phyloP scores from a whole-genome alignment of 257 asterid species.

The Solanum bulbocastanum region DNA sequence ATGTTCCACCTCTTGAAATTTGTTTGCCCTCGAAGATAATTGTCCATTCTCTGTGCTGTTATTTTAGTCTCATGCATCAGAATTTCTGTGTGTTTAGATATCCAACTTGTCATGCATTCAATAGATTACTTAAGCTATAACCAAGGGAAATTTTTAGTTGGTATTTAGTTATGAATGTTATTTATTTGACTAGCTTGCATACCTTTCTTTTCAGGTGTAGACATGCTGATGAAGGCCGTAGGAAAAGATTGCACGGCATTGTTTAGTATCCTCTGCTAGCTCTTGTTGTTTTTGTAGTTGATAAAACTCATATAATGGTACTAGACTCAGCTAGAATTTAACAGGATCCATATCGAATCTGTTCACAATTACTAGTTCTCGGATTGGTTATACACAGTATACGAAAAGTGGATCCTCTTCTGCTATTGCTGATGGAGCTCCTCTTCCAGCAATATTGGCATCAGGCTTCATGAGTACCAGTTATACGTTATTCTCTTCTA shows the following conservation, averaged over 20 bases:
- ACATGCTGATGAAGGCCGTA: slow-evolving; percentile 83
- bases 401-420: not conserved
- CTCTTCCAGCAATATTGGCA: not conserved
- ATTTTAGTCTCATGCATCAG: not conserved
- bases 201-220: slow-evolving; percentile 48
- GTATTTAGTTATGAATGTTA: not conserved
- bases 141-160: not conserved
- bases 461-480: not conserved
- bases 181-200: not conserved
- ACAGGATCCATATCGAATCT: not conserved
- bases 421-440: not conserved
- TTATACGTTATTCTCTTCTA: not conserved
- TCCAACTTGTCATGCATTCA: not conserved
- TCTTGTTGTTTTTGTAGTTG: not conserved
- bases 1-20: not conserved
- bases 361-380: not conserved
- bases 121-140: not conserved
- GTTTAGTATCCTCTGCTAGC: slow-evolving; percentile 73
- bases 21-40: not conserved
- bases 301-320: not conserved
- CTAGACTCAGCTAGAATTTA: not conserved
- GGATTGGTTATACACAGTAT: not conserved
- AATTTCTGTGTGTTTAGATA: not conserved
- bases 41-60: not conserved
- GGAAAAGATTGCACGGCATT: slow-evolving; percentile 95